Base-by-base conservation (phyloP, 2,329 filamentous ascomycete species). In the Truncatella angustata region DNA sequence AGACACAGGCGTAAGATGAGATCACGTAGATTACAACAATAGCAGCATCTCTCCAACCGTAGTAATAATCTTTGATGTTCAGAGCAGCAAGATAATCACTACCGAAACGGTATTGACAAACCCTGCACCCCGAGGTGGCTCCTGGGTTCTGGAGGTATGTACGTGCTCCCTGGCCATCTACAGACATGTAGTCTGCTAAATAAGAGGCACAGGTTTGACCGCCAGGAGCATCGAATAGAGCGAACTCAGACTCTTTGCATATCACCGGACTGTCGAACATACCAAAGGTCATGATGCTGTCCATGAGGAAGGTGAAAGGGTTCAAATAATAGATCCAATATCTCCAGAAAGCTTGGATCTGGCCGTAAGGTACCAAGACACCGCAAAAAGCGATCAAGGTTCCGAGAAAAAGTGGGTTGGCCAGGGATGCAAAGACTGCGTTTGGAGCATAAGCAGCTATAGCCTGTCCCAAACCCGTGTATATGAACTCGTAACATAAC, bases 381-480 rank as follows among this genome's bases (percentile, higher is more conserved):
- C 88, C 88, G 59, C 87, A 91, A 72, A 92, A 91, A 1, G 79
- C 81, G 7, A 90, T 77, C 3, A 90, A 73, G 36, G 82, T 66
- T 61, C 77, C 74, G 51, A 85, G 68, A 10, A 85, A 49, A 0
- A 85, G 61, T 0, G 81, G 81, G 56, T 84, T 85, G 54, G 77
- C 74, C 4, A 85, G 71, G 0, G 79, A 71, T 0, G 82, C 82
- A 40, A 84, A 84, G 10, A 82, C 76, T 30, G 76, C 80, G 55
- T 82, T 85, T 0, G 82, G 82, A 0, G 81, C 78, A 54, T 84
- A 85, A 1, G 83, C 81, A 0, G 81, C 81, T n/a, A 85, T 72
- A 59, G 82, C 81, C 58, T 86, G 83, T 0, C 82, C 84, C 42
- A 87, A 80, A 1, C 77, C 77, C 0, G 78, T 81, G 65, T 82